Base-by-base conservation (phyloP, 805 yeast genomes). In the Torulaspora microellipsoides region DNA sequence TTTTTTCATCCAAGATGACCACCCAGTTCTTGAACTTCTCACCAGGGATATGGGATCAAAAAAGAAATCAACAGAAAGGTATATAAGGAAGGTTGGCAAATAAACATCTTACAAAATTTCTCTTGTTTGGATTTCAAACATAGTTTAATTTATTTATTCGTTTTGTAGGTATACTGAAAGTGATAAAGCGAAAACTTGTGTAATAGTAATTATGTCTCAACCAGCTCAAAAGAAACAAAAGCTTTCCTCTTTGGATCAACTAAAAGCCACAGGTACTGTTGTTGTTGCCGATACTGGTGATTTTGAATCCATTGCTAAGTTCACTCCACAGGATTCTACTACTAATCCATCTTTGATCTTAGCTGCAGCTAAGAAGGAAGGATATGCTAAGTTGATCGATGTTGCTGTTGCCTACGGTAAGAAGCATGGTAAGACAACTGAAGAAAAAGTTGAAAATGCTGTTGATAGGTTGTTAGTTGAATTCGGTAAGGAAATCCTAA, bases 251-350 rank as follows among this genome's bases (percentile, higher is more conserved):
- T 77, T 93, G 65, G 98, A 84, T 68, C 90, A 84, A 72, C 82
- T 93, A 66, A 93, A 91, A 71, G 89, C 95, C 53, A 68, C 96
- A 46, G 98, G 98, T 59, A 93, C 99, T 57, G 84, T 79, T 56
- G 96, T 93, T 64, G 99, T 93, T 65, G 87, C 99, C 55, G 99
- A 93, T 76, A 89, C 98, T 51, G 99, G 99, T 75, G 99, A 93
- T 71, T 93, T 93, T 68, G 97, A 88, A 70, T 83, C 93, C 53
- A 93, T 93, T 67, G 96, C 96, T 66, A 88, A 90, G 72, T 93
- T 85, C 77, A 87, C 93, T 60, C 99, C 99, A 56, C 98, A 93
- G 76, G 99, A 93, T 71, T 96, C 99, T 56, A 93, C 99, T 59
- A 93, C 99, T 67, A 93, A 93, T 77, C 99, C 99, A 56, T 89